phyloP scores from a whole-genome alignment of 1,284 basidiomycete genomes.

The Trametes pubescens region DNA sequence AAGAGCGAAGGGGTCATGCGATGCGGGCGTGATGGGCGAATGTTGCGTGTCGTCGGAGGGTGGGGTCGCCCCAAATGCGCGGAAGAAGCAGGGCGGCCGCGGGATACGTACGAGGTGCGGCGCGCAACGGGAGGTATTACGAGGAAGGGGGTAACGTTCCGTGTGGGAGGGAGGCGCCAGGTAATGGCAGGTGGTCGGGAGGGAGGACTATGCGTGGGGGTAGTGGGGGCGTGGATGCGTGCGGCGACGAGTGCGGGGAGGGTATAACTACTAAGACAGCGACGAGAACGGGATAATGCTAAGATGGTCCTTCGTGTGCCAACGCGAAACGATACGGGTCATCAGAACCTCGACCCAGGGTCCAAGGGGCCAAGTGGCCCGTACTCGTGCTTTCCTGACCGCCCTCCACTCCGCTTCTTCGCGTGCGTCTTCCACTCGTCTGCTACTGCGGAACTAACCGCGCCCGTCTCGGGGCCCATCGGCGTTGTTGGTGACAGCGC shows the following conservation, averaged over 20 bases:
- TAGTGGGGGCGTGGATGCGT: conserved; percentile 19
- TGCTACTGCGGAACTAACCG: conserved; percentile 47
- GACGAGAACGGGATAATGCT: conserved; percentile 25
- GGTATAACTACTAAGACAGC: conserved; percentile 38
- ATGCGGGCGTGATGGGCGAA: conserved; percentile 22
- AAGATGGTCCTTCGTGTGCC: conserved; percentile 31
- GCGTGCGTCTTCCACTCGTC: conserved; percentile 52
- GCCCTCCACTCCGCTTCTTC: conserved; percentile 54
- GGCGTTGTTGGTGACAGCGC: conserved; percentile 49
- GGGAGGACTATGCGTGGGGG: conserved; percentile 15
- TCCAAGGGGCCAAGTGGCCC: conserved; percentile 83
- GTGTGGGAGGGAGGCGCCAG: conserved; percentile 7
- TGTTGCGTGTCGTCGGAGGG: conserved; percentile 2
- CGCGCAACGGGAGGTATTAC: conserved; percentile 21
- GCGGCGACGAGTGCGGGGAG: conserved; percentile 20
- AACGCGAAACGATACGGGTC: conserved; percentile 21
- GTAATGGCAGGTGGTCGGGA: conserved; percentile 3
- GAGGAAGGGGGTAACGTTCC: conserved; percentile 17
- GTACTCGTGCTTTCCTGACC: conserved; percentile 59
- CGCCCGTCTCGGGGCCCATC: conserved; percentile 29
- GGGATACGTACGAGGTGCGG: conserved; percentile 3
- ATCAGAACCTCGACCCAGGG: conserved; percentile 54
- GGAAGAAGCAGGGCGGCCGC: neutral
- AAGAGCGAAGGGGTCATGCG: conserved; percentile 23
- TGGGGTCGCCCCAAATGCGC: neutral